Evolutionary conservation across 169 alveolate species (phyloP).

Genomic region (Plasmodium knowlesi): DNA sequence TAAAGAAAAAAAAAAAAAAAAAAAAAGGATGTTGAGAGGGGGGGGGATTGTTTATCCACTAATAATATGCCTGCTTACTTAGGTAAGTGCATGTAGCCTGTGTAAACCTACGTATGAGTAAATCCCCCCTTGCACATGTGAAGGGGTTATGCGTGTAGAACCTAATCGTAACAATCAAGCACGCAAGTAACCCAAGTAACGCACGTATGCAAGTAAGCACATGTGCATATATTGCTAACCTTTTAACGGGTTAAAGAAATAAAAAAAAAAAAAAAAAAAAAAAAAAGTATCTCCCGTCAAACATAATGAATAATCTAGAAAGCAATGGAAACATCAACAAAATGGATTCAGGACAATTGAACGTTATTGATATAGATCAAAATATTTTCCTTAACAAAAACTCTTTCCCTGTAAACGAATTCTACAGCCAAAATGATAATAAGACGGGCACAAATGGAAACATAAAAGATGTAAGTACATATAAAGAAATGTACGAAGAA

Average conservation of each 20-base stretch:
- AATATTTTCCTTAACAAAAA: slow-evolving; percentile 32
- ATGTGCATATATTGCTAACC: neutral
- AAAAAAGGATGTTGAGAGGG: neutral
- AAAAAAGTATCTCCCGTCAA: neutral
- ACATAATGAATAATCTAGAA: slow-evolving; percentile 38
- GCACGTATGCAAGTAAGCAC: neutral
- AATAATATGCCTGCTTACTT: neutral
- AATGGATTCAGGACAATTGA: slow-evolving; percentile 34
- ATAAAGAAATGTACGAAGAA: slow-evolving; percentile 78
- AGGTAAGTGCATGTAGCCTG: neutral
- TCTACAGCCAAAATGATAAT: slow-evolving; percentile 19
- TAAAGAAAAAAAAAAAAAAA: neutral
- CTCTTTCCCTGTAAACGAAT: slow-evolving; percentile 49
- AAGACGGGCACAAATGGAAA: slow-evolving; percentile 26
- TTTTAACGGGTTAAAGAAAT: neutral
- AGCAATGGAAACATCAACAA: slow-evolving; percentile 16
- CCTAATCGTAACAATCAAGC: neutral
- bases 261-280: slow-evolving; percentile 13
- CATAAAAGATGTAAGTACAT: slow-evolving; percentile 50
- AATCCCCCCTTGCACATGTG: neutral
- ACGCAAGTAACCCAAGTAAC: neutral
- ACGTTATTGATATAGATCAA: slow-evolving; percentile 50
- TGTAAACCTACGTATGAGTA: neutral
- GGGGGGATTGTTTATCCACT: neutral
- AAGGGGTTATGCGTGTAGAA: neutral